Percentiles rank a stretch among this genome's conserved stretches.
Evolutionary conservation across 2,329 filamentous ascomycete species (phyloP).

Genomic region (Ramularia endophylla): DNA sequence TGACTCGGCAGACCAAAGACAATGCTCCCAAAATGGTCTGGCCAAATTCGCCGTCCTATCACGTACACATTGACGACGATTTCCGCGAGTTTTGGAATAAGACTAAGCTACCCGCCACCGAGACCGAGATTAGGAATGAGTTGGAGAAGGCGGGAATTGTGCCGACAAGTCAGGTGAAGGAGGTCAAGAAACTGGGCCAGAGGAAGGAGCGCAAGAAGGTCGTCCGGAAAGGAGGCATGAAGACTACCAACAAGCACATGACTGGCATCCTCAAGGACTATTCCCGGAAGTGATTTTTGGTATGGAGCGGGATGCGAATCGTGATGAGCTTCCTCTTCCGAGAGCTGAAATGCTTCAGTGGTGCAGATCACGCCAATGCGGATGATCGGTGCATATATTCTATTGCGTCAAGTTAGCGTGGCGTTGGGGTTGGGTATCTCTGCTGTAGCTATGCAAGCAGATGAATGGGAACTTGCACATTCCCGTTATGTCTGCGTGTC

Average conservation of each 20-base stretch:
- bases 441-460: too few species aligned
- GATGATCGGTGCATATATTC: too few species aligned
- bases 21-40: constrained; percentile 79
- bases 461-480: too few species aligned
- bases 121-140: constrained; percentile 70
- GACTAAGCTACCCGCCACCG: constrained; percentile 63
- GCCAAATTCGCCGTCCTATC: constrained; percentile 64
- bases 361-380: too few species aligned
- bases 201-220: constrained; percentile 70
- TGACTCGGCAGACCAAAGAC: constrained; percentile 89
- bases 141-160: constrained; percentile 73
- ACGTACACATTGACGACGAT: constrained; percentile 63
- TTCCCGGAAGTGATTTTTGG: constrained; percentile 10
- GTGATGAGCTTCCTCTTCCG: not conserved
- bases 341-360: too few species aligned
- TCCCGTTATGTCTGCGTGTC: too few species aligned
- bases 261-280: constrained; percentile 72
- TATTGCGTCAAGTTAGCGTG: too few species aligned
- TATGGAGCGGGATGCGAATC: not conserved
- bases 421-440: too few species aligned
- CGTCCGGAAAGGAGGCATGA: constrained; percentile 60
- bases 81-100: constrained; percentile 80
- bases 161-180: constrained; percentile 75
- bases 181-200: constrained; percentile 42
- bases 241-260: constrained; percentile 88